Conservation (phyloP, 2,329 filamentous ascomycete genomes). For the Talaromyces verruculosus region DNA sequence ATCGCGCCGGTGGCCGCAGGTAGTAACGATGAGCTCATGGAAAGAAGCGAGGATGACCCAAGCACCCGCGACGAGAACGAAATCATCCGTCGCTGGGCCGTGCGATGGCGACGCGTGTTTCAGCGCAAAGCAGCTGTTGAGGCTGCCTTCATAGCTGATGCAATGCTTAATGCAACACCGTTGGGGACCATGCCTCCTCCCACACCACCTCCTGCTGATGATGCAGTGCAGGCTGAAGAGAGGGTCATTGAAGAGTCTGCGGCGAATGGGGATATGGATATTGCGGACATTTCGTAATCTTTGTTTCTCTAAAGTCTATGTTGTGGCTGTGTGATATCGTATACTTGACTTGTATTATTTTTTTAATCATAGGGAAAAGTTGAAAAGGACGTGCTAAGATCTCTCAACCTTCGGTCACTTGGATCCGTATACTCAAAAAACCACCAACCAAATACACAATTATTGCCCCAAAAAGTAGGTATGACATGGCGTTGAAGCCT, state of each 20-base stretch:
- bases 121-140: constrained; percentile 79
- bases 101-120: constrained; percentile 84
- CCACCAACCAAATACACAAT: neutral
- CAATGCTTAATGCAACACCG: constrained; percentile 50
- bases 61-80: constrained; percentile 55
- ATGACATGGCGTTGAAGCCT: constrained; percentile 27
- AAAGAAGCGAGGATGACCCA: constrained; percentile 58
- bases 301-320: neutral
- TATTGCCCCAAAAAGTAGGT: neutral
- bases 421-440: neutral
- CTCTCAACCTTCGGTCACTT: too few species aligned
- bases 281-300: constrained; percentile 30
- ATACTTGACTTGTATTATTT: constrained; percentile 6
- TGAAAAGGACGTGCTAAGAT: neutral
- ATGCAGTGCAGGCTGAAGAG: constrained; percentile 4
- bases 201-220: constrained; percentile 27
- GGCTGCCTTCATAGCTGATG: constrained; percentile 66
- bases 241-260: constrained; percentile 21
- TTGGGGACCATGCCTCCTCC: constrained; percentile 41
- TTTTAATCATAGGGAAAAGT: constrained; percentile 1
- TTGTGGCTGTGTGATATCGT: neutral
- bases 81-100: constrained; percentile 75
- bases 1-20: constrained; percentile 70
- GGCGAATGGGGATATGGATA: constrained; percentile 34
- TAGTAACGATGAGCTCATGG: constrained; percentile 72